phyloP scores from a whole-genome alignment of 306 rosid species.

The Vigna unguiculata region DNA sequence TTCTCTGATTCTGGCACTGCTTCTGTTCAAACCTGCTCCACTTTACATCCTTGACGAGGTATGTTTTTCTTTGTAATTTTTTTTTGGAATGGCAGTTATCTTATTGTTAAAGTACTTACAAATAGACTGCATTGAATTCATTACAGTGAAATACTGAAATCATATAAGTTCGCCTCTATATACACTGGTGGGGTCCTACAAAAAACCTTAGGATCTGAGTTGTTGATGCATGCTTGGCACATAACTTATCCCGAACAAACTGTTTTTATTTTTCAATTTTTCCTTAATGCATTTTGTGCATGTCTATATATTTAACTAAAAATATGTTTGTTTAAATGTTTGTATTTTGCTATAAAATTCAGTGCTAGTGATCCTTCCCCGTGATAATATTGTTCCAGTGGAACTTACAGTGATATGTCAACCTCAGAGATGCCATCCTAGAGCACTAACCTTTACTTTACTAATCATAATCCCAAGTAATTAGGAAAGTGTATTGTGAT shows the following conservation, averaged over 20 bases:
- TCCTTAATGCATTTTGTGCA: not conserved
- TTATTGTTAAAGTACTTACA: not conserved
- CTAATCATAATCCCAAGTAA: no score
- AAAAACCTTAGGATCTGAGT: not conserved
- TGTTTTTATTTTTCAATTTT: no score
- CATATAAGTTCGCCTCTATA: slow-evolving; percentile 1
- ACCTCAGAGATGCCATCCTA: no score
- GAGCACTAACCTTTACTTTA: no score
- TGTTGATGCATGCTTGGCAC: not conserved
- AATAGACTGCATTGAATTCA: slow-evolving; percentile 17
- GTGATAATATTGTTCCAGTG: no score
- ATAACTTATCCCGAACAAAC: not conserved
- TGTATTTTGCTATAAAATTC: not conserved
- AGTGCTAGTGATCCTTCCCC: not conserved
- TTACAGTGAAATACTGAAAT: slow-evolving; percentile 6
- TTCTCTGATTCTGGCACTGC: slow-evolving; percentile 90
- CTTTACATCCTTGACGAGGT: slow-evolving; percentile 98
- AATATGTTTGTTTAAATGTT: not conserved
- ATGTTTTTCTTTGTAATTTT: slow-evolving; percentile 33
- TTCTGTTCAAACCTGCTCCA: slow-evolving; percentile 98
- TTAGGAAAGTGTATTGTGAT: not conserved
- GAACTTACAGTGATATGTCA: no score
- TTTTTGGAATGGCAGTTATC: not conserved
- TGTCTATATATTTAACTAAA: not conserved
- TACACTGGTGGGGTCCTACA: not conserved